A percentile compares a stretch with the other conserved stretches of the same genome.
Evolutionary conservation across 2,329 filamentous ascomycete species (phyloP).

Genomic region (Exophiala spinifera): DNA sequence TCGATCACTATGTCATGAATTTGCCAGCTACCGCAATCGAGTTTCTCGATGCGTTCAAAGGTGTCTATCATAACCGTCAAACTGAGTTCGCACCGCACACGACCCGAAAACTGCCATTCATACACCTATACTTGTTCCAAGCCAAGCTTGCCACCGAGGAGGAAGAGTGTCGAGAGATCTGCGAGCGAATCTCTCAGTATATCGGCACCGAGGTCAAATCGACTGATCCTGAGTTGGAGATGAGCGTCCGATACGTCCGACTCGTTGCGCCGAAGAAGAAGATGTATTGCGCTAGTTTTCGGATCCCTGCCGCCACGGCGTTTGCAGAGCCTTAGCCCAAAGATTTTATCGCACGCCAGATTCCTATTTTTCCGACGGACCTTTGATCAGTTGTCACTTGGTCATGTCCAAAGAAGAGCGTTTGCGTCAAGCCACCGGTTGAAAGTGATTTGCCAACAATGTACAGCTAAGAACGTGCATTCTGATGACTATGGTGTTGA

Average conservation of each 20-base stretch:
- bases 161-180: slow-evolving; percentile 59
- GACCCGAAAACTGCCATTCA: slow-evolving; percentile 64
- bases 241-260: slow-evolving; percentile 64
- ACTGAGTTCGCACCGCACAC: slow-evolving; percentile 62
- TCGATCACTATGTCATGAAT: slow-evolving; percentile 98
- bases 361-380: no score
- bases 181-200: slow-evolving; percentile 61
- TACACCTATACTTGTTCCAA: slow-evolving; percentile 95
- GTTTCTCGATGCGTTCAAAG: slow-evolving; percentile 74
- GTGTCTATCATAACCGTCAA: slow-evolving; percentile 73
- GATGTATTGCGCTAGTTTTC: slow-evolving; percentile 95
- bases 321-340: slow-evolving; percentile 48
- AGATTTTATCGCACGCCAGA: neutral
- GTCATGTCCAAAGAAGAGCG: no score
- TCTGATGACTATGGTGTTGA: no score
- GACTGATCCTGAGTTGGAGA: slow-evolving; percentile 54
- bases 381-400: no score
- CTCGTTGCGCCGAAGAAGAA: slow-evolving; percentile 90
- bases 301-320: slow-evolving; percentile 76
- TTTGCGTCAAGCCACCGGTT: no score
- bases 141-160: slow-evolving; percentile 74
- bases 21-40: slow-evolving; percentile 84
- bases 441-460: no score
- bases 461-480: no score
- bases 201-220: slow-evolving; percentile 58